Evolutionary conservation across 352 stramenopile species (phyloP), one percentile per base, ranked within the genome.

Genomic region (Globisporangium heterothallicum): DNA sequence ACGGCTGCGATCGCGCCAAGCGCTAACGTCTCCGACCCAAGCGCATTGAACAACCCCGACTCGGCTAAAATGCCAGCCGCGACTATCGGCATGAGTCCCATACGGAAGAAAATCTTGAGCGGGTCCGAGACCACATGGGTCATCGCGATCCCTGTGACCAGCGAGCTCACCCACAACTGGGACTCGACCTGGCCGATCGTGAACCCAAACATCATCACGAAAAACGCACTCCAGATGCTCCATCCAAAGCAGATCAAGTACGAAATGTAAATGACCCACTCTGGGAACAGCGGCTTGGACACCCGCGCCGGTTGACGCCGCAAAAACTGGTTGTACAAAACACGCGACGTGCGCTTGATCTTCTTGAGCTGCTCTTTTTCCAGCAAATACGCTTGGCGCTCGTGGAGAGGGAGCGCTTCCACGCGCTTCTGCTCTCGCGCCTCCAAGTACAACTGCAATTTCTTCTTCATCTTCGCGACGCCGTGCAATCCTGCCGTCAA

Each of bases 321-420:
- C 25, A 90, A 45, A 49, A 88, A 85, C 22, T 70, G 63, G 43
- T 86, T 90, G 66, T 90, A 90, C 25, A 90, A 64, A 46, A 88
- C n/a, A 18, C 71, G 65, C 12, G 79, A 86, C 24, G 66, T 79
- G n/a, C 72, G 57, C 38, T 68, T 76, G 47, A 90, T 74, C 46
- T 84, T 79, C 42, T 68, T 63, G 8, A 90, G 69, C 18, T 84
- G 70, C 51, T 84, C 64, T 45, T 75, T 62, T 49, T 90, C 79
- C 0, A 69, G 43, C n/a, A 75, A 36, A 52, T 86, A 90, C 8
- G 68, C 49, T 52, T 86, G 64, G 1, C 70, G 70, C 35, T 88
- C 74, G 44, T 86, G 77, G 18, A 88, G 44, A 2, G 79, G 79
- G 18, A 90, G 29, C 13, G 62, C 56, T 2, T 63, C 61, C 0